These are phyloP conservation scores for Delphinella strobiligena DNA, from an alignment of 2,329 filamentous ascomycete genomes.

Conservation along the genomic window DNA sequence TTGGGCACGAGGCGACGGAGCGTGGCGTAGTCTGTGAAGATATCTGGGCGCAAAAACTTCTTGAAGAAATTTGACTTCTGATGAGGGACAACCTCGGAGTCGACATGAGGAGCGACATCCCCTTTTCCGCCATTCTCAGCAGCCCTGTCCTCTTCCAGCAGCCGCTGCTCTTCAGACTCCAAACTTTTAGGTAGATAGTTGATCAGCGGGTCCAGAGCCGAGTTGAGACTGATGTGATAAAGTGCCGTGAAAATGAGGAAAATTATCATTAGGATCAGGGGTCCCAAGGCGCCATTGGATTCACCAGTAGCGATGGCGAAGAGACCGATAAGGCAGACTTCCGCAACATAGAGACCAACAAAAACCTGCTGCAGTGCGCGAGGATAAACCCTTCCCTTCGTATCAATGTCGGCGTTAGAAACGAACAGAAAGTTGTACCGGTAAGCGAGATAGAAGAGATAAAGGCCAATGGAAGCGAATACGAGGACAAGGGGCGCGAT, in stretches of 20 bases:
- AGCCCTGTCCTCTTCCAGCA: slow-evolving; percentile 20
- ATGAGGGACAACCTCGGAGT: slow-evolving; percentile 22
- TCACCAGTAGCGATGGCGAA: slow-evolving; percentile 56
- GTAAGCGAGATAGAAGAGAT: slow-evolving; percentile 75
- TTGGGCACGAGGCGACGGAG: slow-evolving; percentile 59
- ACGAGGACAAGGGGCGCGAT: slow-evolving; percentile 77
- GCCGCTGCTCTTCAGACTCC: slow-evolving; percentile 24
- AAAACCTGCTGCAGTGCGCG: slow-evolving; percentile 80
- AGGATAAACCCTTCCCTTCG: slow-evolving; percentile 76
- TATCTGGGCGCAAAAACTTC: slow-evolving; percentile 67
- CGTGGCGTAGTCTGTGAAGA: slow-evolving; percentile 59
- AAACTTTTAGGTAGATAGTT: slow-evolving; percentile 55
- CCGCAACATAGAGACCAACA: slow-evolving; percentile 69
- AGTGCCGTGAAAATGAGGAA: slow-evolving; percentile 65
- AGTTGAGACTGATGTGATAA: slow-evolving; percentile 62
- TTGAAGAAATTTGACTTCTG: slow-evolving; percentile 42
- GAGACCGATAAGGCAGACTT: slow-evolving; percentile 73
- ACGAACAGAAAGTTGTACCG: slow-evolving; percentile 87
- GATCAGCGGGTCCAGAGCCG: slow-evolving; percentile 63
- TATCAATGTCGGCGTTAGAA: slow-evolving; percentile 69
- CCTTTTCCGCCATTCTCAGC: slow-evolving; percentile 20
- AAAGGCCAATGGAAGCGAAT: slow-evolving; percentile 69
- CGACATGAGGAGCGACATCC: slow-evolving; percentile 15
- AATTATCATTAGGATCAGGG: slow-evolving; percentile 62
- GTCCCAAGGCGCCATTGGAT: slow-evolving; percentile 39